Conservation (phyloP, 345 rosid genomes). For the Microcos paniculata region DNA sequence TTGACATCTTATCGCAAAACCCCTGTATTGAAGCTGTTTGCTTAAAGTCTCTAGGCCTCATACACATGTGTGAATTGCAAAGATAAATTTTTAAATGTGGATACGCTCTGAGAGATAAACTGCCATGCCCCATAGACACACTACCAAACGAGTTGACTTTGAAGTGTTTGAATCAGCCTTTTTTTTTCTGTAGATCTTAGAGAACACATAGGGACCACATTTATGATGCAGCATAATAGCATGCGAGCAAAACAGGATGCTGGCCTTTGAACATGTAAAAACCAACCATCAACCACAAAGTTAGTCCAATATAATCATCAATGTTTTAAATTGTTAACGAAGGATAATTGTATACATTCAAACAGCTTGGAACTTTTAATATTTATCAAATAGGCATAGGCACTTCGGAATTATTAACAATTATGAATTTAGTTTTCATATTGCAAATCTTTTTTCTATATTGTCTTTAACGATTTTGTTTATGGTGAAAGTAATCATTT, state of each 20-base stretch:
- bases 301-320: neutral
- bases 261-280: constrained; percentile 1
- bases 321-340: neutral
- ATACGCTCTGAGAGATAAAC: neutral
- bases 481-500: neutral
- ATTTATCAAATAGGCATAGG: neutral
- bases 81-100: neutral
- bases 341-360: neutral
- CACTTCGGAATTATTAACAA: neutral
- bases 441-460: neutral
- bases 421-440: neutral
- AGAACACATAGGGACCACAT: neutral
- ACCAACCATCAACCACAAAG: neutral
- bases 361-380: neutral
- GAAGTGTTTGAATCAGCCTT: neutral
- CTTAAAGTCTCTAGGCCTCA: neutral
- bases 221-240: constrained; percentile 1
- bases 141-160: neutral
- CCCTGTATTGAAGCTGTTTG: too few species aligned
- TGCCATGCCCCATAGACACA: neutral
- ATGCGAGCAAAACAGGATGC: neutral
- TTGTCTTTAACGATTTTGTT: neutral
- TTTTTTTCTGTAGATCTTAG: constrained; percentile 5
- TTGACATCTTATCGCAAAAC: too few species aligned
- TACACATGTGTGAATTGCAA: neutral